Percentiles rank a stretch among this genome's conserved stretches.
phyloP scores from a whole-genome alignment of 371 early-diverging fungal species.

The Fennellomyces sp. region DNA sequence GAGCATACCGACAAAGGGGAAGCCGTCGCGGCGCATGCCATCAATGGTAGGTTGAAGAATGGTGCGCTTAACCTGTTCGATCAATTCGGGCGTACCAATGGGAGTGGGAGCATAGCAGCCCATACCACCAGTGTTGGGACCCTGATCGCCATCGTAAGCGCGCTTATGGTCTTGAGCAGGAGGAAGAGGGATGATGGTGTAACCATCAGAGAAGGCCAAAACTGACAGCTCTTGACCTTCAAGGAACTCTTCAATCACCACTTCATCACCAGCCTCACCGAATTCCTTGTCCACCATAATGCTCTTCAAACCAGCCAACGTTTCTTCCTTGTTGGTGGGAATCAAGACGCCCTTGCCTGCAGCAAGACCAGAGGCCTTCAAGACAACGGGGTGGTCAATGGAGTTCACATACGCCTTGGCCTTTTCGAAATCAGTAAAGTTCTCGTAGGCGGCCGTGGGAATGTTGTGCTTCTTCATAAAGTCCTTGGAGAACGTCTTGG shows the following conservation, averaged over 20 bases:
- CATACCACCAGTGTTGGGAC: constrained; percentile 99
- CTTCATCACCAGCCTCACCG: constrained; percentile 88
- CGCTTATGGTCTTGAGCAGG: constrained; percentile 98
- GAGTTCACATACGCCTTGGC: constrained; percentile 76
- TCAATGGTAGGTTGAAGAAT: constrained; percentile 91
- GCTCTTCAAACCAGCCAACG: constrained; percentile 77
- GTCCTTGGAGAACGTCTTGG: constrained; percentile 97
- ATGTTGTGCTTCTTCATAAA: constrained; percentile 96
- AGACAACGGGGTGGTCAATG: constrained; percentile 71
- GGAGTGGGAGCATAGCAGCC: constrained; percentile 98
- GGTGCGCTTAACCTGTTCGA: constrained; percentile 72
- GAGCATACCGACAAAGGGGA: constrained; percentile 96
- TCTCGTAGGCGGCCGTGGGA: constrained; percentile 93
- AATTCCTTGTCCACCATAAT: constrained; percentile 92
- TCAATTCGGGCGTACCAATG: constrained; percentile 78
- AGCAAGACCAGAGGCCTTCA: constrained; percentile 94
- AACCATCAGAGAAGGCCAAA: constrained; percentile 95
- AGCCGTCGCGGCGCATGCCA: constrained; percentile 94
- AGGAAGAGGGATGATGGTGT: constrained; percentile 87
- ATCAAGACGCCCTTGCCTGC: constrained; percentile 98
- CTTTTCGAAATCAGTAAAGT: constrained; percentile 84
- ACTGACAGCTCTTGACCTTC: constrained; percentile 92
- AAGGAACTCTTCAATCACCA: constrained; percentile 95
- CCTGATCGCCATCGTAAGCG: constrained; percentile 88
- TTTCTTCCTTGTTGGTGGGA: constrained; percentile 86